These are phyloP conservation scores for Ophiognomonia clavigignenti-juglandacearum DNA, from an alignment of 2,329 filamentous ascomycete species.

Conservation along the genomic window DNA sequence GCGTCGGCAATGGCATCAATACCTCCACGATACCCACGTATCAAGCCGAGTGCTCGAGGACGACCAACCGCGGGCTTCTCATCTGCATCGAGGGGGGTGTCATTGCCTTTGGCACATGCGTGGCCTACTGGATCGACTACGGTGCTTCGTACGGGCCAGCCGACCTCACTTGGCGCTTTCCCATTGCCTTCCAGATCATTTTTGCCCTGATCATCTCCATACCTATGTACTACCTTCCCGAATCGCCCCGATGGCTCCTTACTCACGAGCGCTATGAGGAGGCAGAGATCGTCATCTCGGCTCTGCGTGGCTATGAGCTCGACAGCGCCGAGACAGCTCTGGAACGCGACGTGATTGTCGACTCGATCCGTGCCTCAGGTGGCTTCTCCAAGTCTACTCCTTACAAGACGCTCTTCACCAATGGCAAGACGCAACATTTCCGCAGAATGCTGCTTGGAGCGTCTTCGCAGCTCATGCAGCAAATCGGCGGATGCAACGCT, in stretches of 20 bases:
- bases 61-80: constrained; percentile 36
- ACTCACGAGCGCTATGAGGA: constrained; percentile 30
- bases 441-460: constrained; percentile 58
- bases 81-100: constrained; percentile 40
- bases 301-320: constrained; percentile 36
- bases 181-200: constrained; percentile 39
- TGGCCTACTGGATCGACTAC: constrained; percentile 46
- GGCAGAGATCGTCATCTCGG: constrained; percentile 30
- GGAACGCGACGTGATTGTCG: constrained; percentile 57
- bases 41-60: constrained; percentile 41
- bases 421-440: constrained; percentile 62
- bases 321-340: constrained; percentile 52
- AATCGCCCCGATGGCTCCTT: constrained; percentile 36
- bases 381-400: constrained; percentile 40
- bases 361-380: constrained; percentile 55
- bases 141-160: constrained; percentile 33
- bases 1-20: constrained; percentile 48
- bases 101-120: constrained; percentile 38
- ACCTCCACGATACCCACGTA: constrained; percentile 42
- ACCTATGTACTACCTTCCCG: constrained; percentile 33
- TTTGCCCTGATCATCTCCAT: constrained; percentile 29
- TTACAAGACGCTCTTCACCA: constrained; percentile 51
- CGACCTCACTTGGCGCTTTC: constrained; percentile 50
- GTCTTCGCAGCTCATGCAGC: constrained; percentile 57
- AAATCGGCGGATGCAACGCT: constrained; percentile 54